Percentiles rank a stretch among this genome's conserved stretches.
Conservation (phyloP, 352 stramenopile genomes). For the Phytophthora meadii region DNA sequence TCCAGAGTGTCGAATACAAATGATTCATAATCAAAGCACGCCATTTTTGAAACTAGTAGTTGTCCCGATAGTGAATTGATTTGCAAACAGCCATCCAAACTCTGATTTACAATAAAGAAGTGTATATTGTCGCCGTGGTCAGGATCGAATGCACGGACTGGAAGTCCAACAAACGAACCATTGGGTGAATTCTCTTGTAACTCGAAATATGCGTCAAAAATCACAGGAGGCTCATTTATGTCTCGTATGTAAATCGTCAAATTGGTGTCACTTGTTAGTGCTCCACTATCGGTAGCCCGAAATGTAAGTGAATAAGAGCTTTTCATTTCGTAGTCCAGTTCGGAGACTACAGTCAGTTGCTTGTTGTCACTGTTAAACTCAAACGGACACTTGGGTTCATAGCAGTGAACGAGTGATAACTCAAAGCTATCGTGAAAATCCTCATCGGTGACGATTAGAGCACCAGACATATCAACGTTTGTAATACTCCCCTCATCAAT, state of each 20-base stretch:
- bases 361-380: constrained; percentile 1
- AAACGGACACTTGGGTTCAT: constrained; percentile 19
- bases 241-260: constrained; percentile 51
- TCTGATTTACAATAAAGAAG: constrained; percentile 44
- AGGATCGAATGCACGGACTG: constrained; percentile 26
- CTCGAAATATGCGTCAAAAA: constrained; percentile 27
- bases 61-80: constrained; percentile 48
- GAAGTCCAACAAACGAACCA: constrained; percentile 24
- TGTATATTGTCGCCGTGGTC: constrained; percentile 21
- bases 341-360: constrained; percentile 3
- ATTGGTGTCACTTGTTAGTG: constrained; percentile 28
- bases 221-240: constrained; percentile 56
- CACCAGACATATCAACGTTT: constrained; percentile 16
- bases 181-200: constrained; percentile 44
- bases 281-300: constrained; percentile 38
- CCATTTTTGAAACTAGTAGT: constrained; percentile 38
- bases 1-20: constrained; percentile 38
- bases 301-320: constrained; percentile 30
- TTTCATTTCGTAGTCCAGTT: constrained; percentile 34
- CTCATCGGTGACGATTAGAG: constrained; percentile 17
- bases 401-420: constrained; percentile 17
- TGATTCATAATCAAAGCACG: constrained; percentile 63
- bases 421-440: constrained; percentile 13
- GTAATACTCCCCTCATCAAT: constrained; percentile 13
- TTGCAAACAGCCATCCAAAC: constrained; percentile 43